Percentiles rank a stretch among this genome's conserved stretches.
Conservation (phyloP, 257 asterid genomes). For the Galeopsis tetrahit region DNA sequence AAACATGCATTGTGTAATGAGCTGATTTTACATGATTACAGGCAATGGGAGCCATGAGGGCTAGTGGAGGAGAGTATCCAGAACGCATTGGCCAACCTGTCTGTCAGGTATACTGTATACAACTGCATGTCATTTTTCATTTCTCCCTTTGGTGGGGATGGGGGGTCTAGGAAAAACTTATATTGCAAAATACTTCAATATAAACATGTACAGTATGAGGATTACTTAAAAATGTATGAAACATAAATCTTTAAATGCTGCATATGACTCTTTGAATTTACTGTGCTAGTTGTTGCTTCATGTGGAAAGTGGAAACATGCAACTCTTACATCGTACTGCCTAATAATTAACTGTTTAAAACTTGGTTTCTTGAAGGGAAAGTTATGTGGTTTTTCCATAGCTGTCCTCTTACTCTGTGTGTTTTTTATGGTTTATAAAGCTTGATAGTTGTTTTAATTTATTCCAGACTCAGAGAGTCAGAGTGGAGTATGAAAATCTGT, state of each 20-base stretch:
- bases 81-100: conserved; percentile 80
- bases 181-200: background rate
- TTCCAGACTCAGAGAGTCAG: background rate
- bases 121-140: conserved; percentile 10
- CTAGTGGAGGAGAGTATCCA: conserved; percentile 71
- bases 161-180: background rate
- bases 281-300: conserved; percentile 2
- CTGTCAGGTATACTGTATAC: conserved; percentile 62
- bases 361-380: conserved; percentile 33
- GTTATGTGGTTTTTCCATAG: conserved; percentile 23
- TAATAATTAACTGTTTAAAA: conserved; percentile 15
- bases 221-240: conserved; percentile 4
- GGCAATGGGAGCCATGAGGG: conserved; percentile 75
- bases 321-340: conserved; percentile 26
- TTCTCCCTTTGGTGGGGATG: conserved; percentile 1
- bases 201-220: background rate
- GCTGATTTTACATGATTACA: conserved; percentile 37
- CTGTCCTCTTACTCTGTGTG: conserved; percentile 21
- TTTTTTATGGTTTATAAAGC: background rate
- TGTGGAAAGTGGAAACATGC: background rate
- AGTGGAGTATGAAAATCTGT: background rate
- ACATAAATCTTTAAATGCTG: background rate
- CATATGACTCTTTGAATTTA: background rate
- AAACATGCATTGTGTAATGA: conserved; percentile 37
- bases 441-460: conserved; percentile 19